Conservation (phyloP, 2,329 filamentous ascomycete genomes). For the Trichoderma brevicompactum region DNA sequence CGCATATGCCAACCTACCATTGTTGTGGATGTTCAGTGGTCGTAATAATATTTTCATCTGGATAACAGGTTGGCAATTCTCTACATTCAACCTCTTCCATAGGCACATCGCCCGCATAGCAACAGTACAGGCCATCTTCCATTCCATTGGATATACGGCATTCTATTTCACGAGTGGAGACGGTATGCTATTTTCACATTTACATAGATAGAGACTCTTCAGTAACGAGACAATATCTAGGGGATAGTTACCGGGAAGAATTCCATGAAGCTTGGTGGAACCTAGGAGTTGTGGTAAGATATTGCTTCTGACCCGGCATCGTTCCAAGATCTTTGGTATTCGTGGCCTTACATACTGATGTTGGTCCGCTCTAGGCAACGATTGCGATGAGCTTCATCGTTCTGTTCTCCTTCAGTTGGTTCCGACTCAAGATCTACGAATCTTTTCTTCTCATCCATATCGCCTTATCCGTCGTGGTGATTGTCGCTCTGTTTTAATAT, state of each 20-base stretch:
- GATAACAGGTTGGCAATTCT: slow-evolving; percentile 67
- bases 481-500: slow-evolving; percentile 49
- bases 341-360: not conserved
- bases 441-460: slow-evolving; percentile 51
- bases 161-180: slow-evolving; percentile 28
- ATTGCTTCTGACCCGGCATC: not conserved
- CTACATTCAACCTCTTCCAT: slow-evolving; percentile 66
- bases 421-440: slow-evolving; percentile 47
- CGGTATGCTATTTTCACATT: not conserved
- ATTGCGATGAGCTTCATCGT: slow-evolving; percentile 28
- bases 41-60: slow-evolving; percentile 58
- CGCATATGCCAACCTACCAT: slow-evolving; percentile 3
- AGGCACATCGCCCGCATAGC: slow-evolving; percentile 63
- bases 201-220: slow-evolving; percentile 6
- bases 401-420: slow-evolving; percentile 21
- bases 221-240: slow-evolving; percentile 15
- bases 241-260: not conserved
- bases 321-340: not conserved
- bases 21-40: slow-evolving; percentile 19
- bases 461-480: slow-evolving; percentile 47
- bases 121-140: slow-evolving; percentile 60
- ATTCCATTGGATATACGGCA: slow-evolving; percentile 41
- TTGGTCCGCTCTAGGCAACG: not conserved
- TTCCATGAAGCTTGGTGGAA: slow-evolving; percentile 7
- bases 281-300: slow-evolving; percentile 28